These are phyloP conservation scores for Penstemon barbatus DNA, from an alignment of 257 asterid species.

Conservation along the genomic window DNA sequence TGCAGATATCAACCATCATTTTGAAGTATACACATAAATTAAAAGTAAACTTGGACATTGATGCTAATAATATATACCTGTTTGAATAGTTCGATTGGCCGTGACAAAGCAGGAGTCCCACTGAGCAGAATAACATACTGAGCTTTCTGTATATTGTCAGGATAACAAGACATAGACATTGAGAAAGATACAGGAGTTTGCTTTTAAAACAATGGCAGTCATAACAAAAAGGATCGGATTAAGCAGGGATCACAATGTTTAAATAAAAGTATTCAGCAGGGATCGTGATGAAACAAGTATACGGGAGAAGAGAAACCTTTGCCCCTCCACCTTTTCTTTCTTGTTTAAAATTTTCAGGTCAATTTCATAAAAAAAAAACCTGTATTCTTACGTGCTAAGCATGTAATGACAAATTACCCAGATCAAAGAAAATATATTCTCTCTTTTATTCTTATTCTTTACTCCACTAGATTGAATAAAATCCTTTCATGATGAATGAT, in stretches of 20 bases:
- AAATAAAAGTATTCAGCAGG: not conserved
- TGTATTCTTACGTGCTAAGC: not conserved
- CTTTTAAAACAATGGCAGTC: conserved; percentile 11
- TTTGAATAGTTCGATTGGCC: conserved; percentile 89
- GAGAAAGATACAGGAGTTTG: conserved; percentile 17
- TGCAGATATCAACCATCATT: conserved; percentile 30
- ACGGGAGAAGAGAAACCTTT: not conserved
- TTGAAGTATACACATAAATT: conserved; percentile 19
- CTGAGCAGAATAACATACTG: conserved; percentile 77
- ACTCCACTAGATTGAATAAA: conserved; percentile 7
- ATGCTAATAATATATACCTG: conserved; percentile 52
- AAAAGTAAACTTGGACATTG: not conserved
- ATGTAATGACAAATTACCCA: not conserved
- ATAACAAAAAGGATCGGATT: conserved; percentile 2
- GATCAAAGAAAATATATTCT: not conserved
- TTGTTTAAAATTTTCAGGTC: not conserved
- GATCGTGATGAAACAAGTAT: conserved; percentile 7
- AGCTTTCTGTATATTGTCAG: conserved; percentile 65
- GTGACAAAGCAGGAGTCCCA: conserved; percentile 96
- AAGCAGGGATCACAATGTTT: not conserved
- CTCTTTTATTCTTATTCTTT: conserved; percentile 16
- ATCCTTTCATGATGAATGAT: conserved; percentile 1
- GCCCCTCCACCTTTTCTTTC: not conserved
- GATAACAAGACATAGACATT: conserved; percentile 20
- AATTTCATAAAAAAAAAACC: not conserved